These are phyloP conservation scores for Penicillium paradoxum DNA, from an alignment of 495 filamentous ascomycete genomes.

Conservation along the genomic window DNA sequence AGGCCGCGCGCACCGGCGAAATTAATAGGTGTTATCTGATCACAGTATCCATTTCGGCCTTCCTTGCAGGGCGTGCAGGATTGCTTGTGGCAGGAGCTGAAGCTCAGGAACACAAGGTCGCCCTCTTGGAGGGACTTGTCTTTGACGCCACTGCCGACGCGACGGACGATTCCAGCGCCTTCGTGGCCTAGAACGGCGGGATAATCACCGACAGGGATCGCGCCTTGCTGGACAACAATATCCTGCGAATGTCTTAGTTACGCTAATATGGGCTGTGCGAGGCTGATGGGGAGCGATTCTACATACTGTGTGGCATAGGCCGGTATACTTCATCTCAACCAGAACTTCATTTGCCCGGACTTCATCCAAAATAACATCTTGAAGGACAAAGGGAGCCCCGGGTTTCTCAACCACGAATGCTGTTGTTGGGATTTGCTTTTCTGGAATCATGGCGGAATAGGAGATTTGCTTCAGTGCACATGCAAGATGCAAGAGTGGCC, in stretches of 20 bases:
- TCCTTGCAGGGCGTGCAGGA: conserved; percentile 22
- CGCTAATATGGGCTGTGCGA: not conserved
- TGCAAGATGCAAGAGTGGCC: not conserved
- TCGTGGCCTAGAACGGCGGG: conserved; percentile 51
- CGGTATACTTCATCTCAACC: conserved; percentile 34
- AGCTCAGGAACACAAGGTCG: conserved; percentile 45
- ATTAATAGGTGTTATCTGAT: conserved; percentile 32
- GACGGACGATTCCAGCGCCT: conserved; percentile 45
- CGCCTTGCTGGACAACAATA: conserved; percentile 33
- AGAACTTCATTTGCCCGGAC: conserved; percentile 26
- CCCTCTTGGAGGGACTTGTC: conserved; percentile 35
- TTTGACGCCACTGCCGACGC: conserved; percentile 39
- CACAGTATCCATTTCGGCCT: conserved; percentile 26
- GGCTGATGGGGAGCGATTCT: not conserved
- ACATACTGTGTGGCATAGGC: conserved; percentile 32
- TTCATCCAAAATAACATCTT: conserved; percentile 28
- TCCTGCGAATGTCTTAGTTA: conserved; percentile 11
- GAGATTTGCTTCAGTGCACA: not conserved
- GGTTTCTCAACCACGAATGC: conserved; percentile 28
- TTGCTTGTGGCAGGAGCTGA: conserved; percentile 31
- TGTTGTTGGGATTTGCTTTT: conserved; percentile 18
- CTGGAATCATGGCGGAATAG: conserved; percentile 13
- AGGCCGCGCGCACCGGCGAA: conserved; percentile 29
- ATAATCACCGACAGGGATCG: conserved; percentile 26
- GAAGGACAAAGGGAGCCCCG: conserved; percentile 22